Conservation (phyloP, 2,329 filamentous ascomycete species). For the Claviceps purpurea region DNA sequence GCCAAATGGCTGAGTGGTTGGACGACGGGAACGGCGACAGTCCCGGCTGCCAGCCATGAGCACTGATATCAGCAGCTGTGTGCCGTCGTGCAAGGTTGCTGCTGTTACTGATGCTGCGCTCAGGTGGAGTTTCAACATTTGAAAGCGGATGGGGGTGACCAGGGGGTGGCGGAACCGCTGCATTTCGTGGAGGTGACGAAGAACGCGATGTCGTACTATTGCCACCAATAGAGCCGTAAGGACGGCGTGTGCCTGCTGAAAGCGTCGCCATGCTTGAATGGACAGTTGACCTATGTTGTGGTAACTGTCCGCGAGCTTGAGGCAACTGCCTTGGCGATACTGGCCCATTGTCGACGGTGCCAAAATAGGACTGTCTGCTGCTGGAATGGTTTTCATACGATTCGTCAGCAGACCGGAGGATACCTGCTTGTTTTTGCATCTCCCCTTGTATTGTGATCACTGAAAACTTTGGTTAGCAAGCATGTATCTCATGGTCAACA, state of each 20-base stretch:
- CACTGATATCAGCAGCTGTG: constrained; percentile 89
- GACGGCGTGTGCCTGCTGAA: constrained; percentile 58
- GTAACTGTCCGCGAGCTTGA: constrained; percentile 38
- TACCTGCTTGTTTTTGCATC: constrained; percentile 47
- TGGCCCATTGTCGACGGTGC: constrained; percentile 58
- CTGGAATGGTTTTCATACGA: constrained; percentile 57
- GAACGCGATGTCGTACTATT: constrained; percentile 49
- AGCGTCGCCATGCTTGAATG: constrained; percentile 52
- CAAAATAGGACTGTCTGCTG: constrained; percentile 52
- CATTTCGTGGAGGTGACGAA: constrained; percentile 63
- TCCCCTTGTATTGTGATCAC: constrained; percentile 44
- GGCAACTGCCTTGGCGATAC: constrained; percentile 79
- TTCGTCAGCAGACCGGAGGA: constrained; percentile 44
- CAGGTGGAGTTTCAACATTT: constrained; percentile 47
- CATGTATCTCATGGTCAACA: background rate
- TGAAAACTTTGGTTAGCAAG: constrained; percentile 14
- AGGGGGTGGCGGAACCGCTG: constrained; percentile 49
- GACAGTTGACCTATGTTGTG: constrained; percentile 63
- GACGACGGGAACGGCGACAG: constrained; percentile 52
- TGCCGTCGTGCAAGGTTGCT: constrained; percentile 58
- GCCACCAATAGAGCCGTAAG: constrained; percentile 79
- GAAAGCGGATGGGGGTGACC: constrained; percentile 55
- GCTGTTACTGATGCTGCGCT: constrained; percentile 19
- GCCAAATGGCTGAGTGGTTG: constrained; percentile 40
- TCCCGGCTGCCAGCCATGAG: constrained; percentile 59